A percentile compares a stretch with the other conserved stretches of the same genome.
Conservation (phyloP, 805 yeast genomes). For the Sugiyamaella floridensis region DNA sequence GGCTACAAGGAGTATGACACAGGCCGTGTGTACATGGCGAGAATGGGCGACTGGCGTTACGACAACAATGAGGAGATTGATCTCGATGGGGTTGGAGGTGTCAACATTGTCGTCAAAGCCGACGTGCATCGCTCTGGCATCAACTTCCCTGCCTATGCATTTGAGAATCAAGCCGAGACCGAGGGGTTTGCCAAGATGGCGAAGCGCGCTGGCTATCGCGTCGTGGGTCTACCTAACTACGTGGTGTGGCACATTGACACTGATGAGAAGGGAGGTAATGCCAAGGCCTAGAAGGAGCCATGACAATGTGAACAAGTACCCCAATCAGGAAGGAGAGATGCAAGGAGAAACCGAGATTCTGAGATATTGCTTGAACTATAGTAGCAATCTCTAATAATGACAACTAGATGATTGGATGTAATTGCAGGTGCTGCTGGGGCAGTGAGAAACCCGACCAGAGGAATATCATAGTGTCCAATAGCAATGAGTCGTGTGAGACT, state of each 20-base stretch:
- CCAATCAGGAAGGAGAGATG: too few relatives aligned
- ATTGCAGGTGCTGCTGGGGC: too few relatives aligned
- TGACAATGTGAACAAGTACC: too few relatives aligned
- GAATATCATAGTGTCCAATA: too few relatives aligned
- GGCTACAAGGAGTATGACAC: conserved; percentile 82
- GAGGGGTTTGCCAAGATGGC: conserved; percentile 85
- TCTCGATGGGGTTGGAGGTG: conserved; percentile 89
- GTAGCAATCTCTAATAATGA: too few relatives aligned
- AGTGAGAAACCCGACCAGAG: too few relatives aligned
- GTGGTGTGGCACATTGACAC: conserved; percentile 73
- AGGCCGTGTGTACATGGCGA: conserved; percentile 83
- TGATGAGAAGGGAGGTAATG: conserved; percentile 15
- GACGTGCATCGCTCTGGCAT: conserved; percentile 93
- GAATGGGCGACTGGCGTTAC: conserved; percentile 50
- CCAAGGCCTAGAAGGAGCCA: too few relatives aligned
- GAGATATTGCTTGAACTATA: too few relatives aligned
- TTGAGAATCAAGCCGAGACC: conserved; percentile 82
- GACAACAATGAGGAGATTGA: conserved; percentile 63
- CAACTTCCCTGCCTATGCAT: conserved; percentile 90
- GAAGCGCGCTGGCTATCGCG: conserved; percentile 66
- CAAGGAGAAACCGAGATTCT: too few relatives aligned
- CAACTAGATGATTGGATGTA: too few relatives aligned
- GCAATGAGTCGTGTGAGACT: too few relatives aligned
- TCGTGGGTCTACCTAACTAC: conserved; percentile 86
- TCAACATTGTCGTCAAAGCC: conserved; percentile 81